Evolutionary conservation across 768 basidiomycete genomes (phyloP).

Genomic region (Suillus discolor): DNA sequence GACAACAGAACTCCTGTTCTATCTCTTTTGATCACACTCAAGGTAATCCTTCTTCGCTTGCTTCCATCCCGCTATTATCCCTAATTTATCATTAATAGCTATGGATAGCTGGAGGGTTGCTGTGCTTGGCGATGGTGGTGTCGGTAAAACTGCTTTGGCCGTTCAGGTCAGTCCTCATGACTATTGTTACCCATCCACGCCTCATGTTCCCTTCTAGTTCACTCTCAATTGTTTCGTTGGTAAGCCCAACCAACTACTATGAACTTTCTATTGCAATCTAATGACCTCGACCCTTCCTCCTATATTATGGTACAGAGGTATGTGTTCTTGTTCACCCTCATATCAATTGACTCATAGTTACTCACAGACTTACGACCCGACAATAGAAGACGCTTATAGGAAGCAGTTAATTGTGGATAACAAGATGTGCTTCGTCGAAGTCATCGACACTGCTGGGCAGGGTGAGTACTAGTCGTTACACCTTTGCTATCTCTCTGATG

Average conservation of each 20-base stretch:
- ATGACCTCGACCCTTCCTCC: conserved; percentile 17
- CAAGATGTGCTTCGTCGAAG: conserved; percentile 93
- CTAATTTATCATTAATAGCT: conserved; percentile 32
- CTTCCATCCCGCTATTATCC: conserved; percentile 16
- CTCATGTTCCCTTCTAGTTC: conserved; percentile 56
- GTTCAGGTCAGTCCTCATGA: conserved; percentile 69
- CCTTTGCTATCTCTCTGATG: conserved; percentile 21
- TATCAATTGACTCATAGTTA: conserved; percentile 13
- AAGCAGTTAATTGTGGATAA: conserved; percentile 95
- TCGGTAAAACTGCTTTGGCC: conserved; percentile 95
- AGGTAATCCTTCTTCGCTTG: conserved; percentile 19
- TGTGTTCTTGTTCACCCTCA: conserved; percentile 21
- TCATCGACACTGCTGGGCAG: conserved; percentile 97
- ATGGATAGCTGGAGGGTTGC: conserved; percentile 98
- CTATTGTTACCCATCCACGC: conserved; percentile 13
- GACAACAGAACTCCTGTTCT: conserved; percentile 18
- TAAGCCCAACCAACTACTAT: conserved; percentile 40
- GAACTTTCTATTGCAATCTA: conserved; percentile 16
- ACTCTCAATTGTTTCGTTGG: conserved; percentile 96
- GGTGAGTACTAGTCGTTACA: conserved; percentile 50
- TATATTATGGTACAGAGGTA: conserved; percentile 51
- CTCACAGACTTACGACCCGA: conserved; percentile 90
- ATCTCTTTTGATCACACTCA: conserved; percentile 32
- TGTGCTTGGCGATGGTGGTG: conserved; percentile 95
- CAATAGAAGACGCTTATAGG: conserved; percentile 97